Conservation (phyloP, 768 basidiomycete genomes). For the Kwoniella dejecticola region DNA sequence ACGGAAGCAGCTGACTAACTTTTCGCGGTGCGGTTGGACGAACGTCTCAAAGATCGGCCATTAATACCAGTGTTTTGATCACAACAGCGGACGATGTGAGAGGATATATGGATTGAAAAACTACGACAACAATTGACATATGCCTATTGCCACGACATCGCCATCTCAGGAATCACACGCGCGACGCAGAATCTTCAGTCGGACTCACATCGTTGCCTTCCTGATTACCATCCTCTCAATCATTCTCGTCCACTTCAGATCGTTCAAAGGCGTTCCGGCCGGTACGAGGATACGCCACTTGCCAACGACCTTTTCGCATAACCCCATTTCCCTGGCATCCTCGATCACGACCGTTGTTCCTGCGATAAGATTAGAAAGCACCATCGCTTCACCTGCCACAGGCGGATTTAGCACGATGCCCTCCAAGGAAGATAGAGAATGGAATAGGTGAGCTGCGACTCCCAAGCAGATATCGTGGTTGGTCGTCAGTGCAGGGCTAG, state of each 20-base stretch:
- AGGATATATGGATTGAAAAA: no score
- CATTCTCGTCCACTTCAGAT: not conserved
- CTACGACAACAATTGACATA: no score
- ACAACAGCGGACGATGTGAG: no score
- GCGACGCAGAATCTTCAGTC: no score
- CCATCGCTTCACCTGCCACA: no score
- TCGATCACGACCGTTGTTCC: not conserved
- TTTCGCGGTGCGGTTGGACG: slow-evolving; percentile 1
- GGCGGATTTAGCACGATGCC: slow-evolving; percentile 12
- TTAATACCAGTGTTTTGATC: no score
- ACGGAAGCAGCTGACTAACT: slow-evolving; percentile 21
- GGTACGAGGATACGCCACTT: slow-evolving; percentile 1
- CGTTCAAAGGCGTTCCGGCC: not conserved
- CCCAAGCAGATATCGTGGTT: not conserved
- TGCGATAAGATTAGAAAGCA: no score
- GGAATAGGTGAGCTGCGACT: slow-evolving; percentile 21
- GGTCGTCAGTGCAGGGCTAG: not conserved
- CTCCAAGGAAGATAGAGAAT: slow-evolving; percentile 23
- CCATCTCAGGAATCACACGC: no score
- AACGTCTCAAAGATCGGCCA: not conserved
- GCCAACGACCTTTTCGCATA: not conserved
- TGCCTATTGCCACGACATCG: no score
- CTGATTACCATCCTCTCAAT: not conserved
- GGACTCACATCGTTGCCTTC: not conserved
- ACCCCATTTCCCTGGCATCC: not conserved